Evolutionary conservation across 805 yeast species (phyloP).

Genomic region (Candida silvicultrix): DNA sequence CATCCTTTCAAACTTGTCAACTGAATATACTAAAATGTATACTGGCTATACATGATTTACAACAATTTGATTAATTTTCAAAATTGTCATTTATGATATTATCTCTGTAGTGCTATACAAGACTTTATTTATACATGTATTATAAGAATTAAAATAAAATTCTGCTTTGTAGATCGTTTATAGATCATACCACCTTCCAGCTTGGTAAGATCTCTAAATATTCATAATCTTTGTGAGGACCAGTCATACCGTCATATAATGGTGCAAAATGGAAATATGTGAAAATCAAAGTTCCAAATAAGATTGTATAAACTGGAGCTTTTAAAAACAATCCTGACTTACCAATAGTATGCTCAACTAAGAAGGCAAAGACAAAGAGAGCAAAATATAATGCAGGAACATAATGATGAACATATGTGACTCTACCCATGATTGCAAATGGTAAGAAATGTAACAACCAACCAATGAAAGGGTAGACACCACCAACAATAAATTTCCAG

Average conservation of each 20-base stretch:
- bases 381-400: slow-evolving; percentile 95
- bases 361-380: slow-evolving; percentile 50
- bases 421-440: slow-evolving; percentile 90
- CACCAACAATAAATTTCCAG: slow-evolving; percentile 50
- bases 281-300: slow-evolving; percentile 48
- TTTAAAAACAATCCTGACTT: slow-evolving; percentile 19
- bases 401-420: slow-evolving; percentile 94
- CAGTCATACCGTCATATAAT: slow-evolving; percentile 77
- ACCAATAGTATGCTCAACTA: slow-evolving; percentile 21
- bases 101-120: too few relatives aligned
- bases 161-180: neutral
- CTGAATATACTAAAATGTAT: neutral
- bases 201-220: slow-evolving; percentile 47
- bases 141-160: neutral
- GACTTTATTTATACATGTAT: neutral
- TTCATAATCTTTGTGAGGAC: slow-evolving; percentile 38
- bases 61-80: too few relatives aligned
- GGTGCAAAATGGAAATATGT: slow-evolving; percentile 58
- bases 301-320: slow-evolving; percentile 31
- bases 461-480: slow-evolving; percentile 79
- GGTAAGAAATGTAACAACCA: slow-evolving; percentile 90
- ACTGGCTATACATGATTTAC: neutral
- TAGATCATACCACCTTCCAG: slow-evolving; percentile 37
- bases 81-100: too few relatives aligned
- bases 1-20: slow-evolving; percentile 39